Conservation (phyloP, 164 flowering plant species). For the Amborella trichopoda region DNA sequence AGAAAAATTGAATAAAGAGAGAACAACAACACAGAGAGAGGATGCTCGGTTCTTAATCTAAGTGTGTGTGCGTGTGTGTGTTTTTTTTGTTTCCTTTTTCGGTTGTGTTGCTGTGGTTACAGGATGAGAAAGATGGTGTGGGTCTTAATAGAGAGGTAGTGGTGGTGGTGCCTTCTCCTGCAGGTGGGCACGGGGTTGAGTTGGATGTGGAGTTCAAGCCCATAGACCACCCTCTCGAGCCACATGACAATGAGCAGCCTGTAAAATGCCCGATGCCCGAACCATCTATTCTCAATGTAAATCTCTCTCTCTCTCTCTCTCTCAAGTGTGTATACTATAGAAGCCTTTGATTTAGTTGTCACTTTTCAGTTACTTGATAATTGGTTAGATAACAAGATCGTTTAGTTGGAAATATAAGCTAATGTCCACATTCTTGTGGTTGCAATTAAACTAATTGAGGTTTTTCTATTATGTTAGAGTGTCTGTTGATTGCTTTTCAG, state of each 20-base stretch:
- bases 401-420: no score
- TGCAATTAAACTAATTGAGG: no score
- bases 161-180: conserved; percentile 5
- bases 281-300: conserved; percentile 32
- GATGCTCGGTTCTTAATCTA: no score
- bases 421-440: no score
- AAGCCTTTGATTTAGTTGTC: neutral
- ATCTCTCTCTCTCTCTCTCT: neutral
- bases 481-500: no score
- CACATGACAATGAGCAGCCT: conserved; percentile 22
- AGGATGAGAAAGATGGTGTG: conserved; percentile 16
- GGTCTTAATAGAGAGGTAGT: conserved; percentile 5
- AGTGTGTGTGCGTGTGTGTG: no score
- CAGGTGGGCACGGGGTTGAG: conserved; percentile 10
- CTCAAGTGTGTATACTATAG: neutral
- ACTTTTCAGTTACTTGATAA: neutral
- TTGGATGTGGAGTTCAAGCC: conserved; percentile 21
- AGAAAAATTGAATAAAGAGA: no score
- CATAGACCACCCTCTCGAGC: conserved; percentile 17
- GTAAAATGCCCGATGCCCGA: conserved; percentile 54
- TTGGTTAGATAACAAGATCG: no score
- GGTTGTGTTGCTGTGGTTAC: neutral
- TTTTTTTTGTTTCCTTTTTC: no score
- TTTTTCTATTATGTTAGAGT: no score
- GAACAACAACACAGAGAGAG: no score